Conservation (phyloP, 2,329 filamentous ascomycete genomes). For the Huntiella abstrusa region DNA sequence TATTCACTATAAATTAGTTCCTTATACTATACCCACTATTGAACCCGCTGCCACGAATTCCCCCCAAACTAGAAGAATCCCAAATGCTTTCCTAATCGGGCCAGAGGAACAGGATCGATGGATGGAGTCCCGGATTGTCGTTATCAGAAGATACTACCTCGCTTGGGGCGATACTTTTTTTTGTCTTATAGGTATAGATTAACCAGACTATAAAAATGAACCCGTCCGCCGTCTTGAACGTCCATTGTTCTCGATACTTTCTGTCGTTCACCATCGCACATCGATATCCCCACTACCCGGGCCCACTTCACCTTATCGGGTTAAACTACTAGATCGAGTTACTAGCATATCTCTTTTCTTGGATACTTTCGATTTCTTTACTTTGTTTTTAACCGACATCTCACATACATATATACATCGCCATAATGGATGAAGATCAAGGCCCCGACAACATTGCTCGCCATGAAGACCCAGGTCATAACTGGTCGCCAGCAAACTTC, state of each 20-base stretch:
- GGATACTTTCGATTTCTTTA: neutral
- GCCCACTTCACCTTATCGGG: neutral
- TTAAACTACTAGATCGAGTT: neutral
- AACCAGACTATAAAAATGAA: too few relatives aligned
- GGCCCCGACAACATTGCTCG: slow-evolving; percentile 31
- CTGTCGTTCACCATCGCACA: neutral
- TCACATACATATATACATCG: neutral
- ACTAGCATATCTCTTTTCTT: neutral
- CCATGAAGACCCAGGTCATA: slow-evolving; percentile 17
- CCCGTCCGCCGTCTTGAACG: too few relatives aligned
- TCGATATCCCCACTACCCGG: neutral
- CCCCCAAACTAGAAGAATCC: too few relatives aligned
- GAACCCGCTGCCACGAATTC: too few relatives aligned
- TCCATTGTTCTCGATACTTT: neutral
- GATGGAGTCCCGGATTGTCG: too few relatives aligned
- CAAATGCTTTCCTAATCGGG: too few relatives aligned
- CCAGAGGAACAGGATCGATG: too few relatives aligned
- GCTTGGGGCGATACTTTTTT: too few relatives aligned
- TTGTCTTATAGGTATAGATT: too few relatives aligned
- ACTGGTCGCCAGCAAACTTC: slow-evolving; percentile 14
- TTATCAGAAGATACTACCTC: too few relatives aligned
- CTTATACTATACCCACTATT: too few relatives aligned
- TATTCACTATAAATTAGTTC: too few relatives aligned
- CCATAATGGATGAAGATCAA: slow-evolving; percentile 36
- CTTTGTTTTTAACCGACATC: neutral